These are phyloP conservation scores for Suhomyces bribrorum DNA, from an alignment of 1,139 yeast species.

Conservation along the genomic window DNA sequence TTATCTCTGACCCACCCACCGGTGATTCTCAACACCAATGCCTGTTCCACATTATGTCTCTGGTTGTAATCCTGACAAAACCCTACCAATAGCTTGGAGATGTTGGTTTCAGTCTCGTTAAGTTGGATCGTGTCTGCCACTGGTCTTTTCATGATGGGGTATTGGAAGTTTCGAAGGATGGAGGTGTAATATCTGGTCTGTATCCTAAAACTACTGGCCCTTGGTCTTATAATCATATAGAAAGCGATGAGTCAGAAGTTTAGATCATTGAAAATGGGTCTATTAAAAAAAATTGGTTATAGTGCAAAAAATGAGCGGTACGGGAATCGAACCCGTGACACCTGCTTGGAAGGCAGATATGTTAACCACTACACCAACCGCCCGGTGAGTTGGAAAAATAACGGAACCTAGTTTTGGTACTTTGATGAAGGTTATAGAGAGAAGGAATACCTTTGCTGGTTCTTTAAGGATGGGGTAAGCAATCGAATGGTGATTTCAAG, in stretches of 20 bases:
- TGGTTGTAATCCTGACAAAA: constrained; percentile 41
- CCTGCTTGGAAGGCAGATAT: constrained; percentile 77
- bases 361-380: constrained; percentile 57
- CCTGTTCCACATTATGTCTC: constrained; percentile 13
- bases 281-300: background rate
- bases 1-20: constrained; percentile 99
- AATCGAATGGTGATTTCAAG: too few relatives aligned
- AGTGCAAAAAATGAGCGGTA: constrained; percentile 56
- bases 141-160: constrained; percentile 8
- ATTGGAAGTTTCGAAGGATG: background rate
- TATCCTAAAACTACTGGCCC: background rate
- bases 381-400: constrained; percentile 26
- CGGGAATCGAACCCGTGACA: constrained; percentile 84
- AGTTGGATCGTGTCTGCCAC: constrained; percentile 29
- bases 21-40: constrained; percentile 69
- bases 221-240: background rate
- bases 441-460: too few relatives aligned
- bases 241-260: background rate
- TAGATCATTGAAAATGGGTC: background rate
- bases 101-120: constrained; percentile 49
- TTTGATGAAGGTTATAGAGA: too few relatives aligned
- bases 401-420: too few relatives aligned
- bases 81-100: constrained; percentile 47
- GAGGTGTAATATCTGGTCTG: background rate
- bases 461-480: too few relatives aligned